Evolutionary conservation across 306 rosid species (phyloP), one percentile per base, ranked within the genome.

Genomic region (Boehmeria nivea): DNA sequence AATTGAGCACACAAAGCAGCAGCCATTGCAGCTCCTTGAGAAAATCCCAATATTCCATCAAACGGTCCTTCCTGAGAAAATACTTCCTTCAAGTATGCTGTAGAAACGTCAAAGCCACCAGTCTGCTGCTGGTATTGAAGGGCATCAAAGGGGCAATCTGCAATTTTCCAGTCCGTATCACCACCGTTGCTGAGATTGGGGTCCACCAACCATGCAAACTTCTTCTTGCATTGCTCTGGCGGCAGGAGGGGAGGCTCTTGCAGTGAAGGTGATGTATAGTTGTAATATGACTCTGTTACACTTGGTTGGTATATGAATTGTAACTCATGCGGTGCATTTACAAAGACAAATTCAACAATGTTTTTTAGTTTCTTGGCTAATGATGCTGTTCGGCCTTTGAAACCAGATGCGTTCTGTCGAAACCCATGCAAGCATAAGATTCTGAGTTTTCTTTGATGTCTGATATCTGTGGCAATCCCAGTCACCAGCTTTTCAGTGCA

Each of bases 11-110:
- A 78, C 20, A 87, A 47, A 38, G 74, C 39, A 3, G 96, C 88
- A 27, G 89, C 76, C 98, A 87, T 87, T 43, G 93, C 95, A 16
- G 99, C 93, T 53, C 99, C 99, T 36, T 87, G 95, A 21, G 96
- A 87, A 69, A 87, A 91, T 19, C 99, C 96, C 64, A 91, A 59
- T 54, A 87, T 61, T 28, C 99, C 96, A 50, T 87, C 96, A 11
- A 91, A 84, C 37, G 95, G 91, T 39, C 93, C 95, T 70, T 80
- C 60, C 57, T 60, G 67, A 42, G 81, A 72, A 63, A 82, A 78
- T 18, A 82, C 60, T 0, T 67, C 68, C 75, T 78, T 72, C 45
- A 87, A 75, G 71, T 78, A 76, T 15, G 78, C 71, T 14, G 87
- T 19, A 8, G 98, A 84, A 57, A 51, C 65, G 50, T 78, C 89